A percentile compares a stretch with the other conserved stretches of the same genome.
phyloP scores from a whole-genome alignment of 2,329 filamentous ascomycete species.

The Fusarium caatingaense region DNA sequence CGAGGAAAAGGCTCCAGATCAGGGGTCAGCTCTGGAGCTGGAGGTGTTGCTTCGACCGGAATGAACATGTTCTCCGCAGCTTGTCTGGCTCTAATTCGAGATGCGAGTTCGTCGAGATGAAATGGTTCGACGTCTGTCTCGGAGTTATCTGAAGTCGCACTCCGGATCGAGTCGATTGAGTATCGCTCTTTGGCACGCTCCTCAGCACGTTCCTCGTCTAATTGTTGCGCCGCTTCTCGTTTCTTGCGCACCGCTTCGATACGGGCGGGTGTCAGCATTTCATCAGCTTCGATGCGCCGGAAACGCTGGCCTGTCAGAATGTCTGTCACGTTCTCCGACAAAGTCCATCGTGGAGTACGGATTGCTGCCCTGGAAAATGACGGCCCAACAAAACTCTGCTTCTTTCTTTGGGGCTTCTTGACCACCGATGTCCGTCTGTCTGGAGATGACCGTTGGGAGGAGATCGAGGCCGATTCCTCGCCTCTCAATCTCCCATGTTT shows the following conservation, averaged over 20 bases:
- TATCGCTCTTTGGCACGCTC: conserved; percentile 22
- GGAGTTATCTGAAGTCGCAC: conserved; percentile 40
- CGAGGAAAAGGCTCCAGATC: conserved; percentile 42
- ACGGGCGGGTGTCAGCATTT: conserved; percentile 67
- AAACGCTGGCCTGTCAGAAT: conserved; percentile 67
- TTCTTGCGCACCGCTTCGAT: conserved; percentile 59
- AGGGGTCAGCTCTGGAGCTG: conserved; percentile 15
- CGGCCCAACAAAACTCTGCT: conserved; percentile 37
- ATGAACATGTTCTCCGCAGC: conserved; percentile 37
- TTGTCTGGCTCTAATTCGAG: conserved; percentile 52
- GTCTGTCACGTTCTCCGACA: conserved; percentile 68
- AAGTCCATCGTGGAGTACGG: conserved; percentile 59
- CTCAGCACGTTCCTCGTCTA: conserved; percentile 30
- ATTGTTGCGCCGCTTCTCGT: conserved; percentile 44
- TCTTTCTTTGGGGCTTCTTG: conserved; percentile 58
- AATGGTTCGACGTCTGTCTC: conserved; percentile 62
- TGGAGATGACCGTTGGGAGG: conserved; percentile 30
- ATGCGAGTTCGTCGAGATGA: conserved; percentile 60
- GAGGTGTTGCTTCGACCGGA: conserved; percentile 18
- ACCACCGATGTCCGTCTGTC: conserved; percentile 51
- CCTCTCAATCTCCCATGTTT: conserved; percentile 29
- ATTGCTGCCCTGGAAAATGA: conserved; percentile 31
- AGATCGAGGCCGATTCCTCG: conserved; percentile 20
- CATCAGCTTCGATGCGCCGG: conserved; percentile 66
- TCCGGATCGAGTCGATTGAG: conserved; percentile 44